Base-by-base conservation (phyloP, 1,139 yeast species). In the Blastobotrys buckinghamii region DNA sequence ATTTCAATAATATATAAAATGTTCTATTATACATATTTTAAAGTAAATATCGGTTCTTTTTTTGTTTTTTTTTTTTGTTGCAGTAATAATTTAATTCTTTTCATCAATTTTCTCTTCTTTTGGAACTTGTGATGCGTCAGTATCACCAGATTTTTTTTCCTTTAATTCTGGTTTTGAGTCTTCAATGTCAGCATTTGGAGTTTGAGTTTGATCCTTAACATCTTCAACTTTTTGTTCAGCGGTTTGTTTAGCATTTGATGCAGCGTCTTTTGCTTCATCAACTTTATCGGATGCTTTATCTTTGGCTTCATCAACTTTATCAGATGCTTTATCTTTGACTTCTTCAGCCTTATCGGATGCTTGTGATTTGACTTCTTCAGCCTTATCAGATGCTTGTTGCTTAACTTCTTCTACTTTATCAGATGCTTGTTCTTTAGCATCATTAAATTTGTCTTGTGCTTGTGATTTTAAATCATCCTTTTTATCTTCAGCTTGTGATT, bases 1-100 rank as follows among this genome's bases (percentile, higher is more conserved):
- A 54, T 86, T 89, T 58, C 89, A 82, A 51, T 60, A 57, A 33
- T 22, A 15, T 39, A 37, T 38, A 17, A 17, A n/a, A n/a, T n/a
- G n/a, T n/a, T n/a, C n/a, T n/a, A n/a, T n/a, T n/a, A 19, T 17
- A 39, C 34, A 15, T 10, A 39, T 26, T 34, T 17, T 9, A 26
- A 26, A 15, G 24, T 15, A 17, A 26, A 26, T 13, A 35, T 15
- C 13, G 34, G 34, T 35, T 24, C 15, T 20, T 30, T 40, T 3
- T 27, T 39, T 24, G 33, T 8, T 17, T 39, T 15, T 22, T 16
- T 39, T 5, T 10, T 24, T 13, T 22, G 6, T 6, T 39, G 6
- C 17, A 15, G n/a, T n/a, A n/a, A n/a, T n/a, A n/a, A n/a, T n/a
- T n/a, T n/a, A n/a, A n/a, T n/a, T n/a, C n/a, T 22, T 7, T 22